Evolutionary conservation across 2,329 filamentous ascomycete genomes (phyloP), one percentile per base, ranked within the genome.

Genomic region (Fusarium luffae): DNA sequence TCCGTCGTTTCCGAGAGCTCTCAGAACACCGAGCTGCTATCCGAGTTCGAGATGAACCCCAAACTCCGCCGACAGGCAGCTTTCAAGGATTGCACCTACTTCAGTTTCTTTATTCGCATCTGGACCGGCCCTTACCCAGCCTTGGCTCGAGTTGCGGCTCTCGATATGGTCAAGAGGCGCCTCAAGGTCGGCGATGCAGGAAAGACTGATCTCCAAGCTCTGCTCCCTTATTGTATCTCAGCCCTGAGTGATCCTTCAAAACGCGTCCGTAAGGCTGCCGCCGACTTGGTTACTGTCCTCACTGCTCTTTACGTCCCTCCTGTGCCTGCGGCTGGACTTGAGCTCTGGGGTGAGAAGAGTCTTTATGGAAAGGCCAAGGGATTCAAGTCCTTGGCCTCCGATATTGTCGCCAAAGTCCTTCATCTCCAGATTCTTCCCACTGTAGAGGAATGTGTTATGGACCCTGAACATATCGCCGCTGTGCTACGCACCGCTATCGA

Each of bases 391-490:
- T 83, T 97, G 56, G 79, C 86, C 5, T 75, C 82, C 1, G 85
- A 89, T 25, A 85, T 90, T 56, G 82, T 83, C 4, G 82, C 85
- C 44, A 89, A 88, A 61, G 79, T 97, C 21, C 76, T 96, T 1
- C 85, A 88, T 21, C 84, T 88, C 21, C 84, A 92, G 40, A 80
- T 98, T n/a, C 78, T 93, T 21, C 93, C 93, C 1, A 88, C 86
- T 3, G 81, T 97, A 12, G 94, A 98, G 79, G 96, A 98, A 79
- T 97, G 91, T 74, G 85, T 95, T 5, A 87, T 98, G 70, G 94
- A 98, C 76, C 82, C 88, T 6, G 87, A 86, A 28, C 90, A 96
- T 65, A 85, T 97, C 46, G 82, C 86, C 27, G 87, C 87, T 21
- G 85, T 90, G 4, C 78, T 97, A 7, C 81, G 81, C 47, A 72